These are phyloP conservation scores for Beauveria australis DNA, from an alignment of 2,329 filamentous ascomycete genomes.

Conservation along the genomic window DNA sequence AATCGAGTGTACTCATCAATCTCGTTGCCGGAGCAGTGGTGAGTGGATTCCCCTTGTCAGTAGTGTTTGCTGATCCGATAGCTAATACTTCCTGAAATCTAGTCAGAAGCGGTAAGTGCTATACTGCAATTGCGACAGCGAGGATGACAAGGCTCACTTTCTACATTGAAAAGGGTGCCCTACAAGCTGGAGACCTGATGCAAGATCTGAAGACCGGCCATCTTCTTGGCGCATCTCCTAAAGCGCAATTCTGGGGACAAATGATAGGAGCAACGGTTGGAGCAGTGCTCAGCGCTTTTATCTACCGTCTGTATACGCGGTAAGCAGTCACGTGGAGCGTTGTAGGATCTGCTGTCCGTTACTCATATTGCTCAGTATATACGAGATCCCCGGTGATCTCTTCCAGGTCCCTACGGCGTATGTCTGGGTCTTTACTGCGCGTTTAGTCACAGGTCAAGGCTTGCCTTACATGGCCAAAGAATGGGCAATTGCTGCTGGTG, in stretches of 20 bases:
- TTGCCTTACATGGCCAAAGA: constrained; percentile 75
- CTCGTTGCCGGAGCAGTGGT: constrained; percentile 82
- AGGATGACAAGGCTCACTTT: constrained; percentile 8
- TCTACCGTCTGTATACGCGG: constrained; percentile 81
- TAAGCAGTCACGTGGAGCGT: constrained; percentile 15
- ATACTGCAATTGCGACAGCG: not conserved
- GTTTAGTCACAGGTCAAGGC: constrained; percentile 84
- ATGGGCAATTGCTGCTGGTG: constrained; percentile 67
- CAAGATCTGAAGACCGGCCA: constrained; percentile 97
- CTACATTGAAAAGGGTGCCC: constrained; percentile 47
- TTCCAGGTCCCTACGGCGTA: constrained; percentile 94
- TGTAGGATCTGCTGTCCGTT: constrained; percentile 5
- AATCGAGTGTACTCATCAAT: constrained; percentile 89
- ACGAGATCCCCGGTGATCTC: constrained; percentile 76
- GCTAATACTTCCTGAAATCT: not conserved
- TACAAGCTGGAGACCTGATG: constrained; percentile 93
- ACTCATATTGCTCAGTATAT: constrained; percentile 48
- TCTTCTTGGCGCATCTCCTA: constrained; percentile 81
- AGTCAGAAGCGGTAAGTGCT: constrained; percentile 33
- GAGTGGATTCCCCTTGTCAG: constrained; percentile 16
- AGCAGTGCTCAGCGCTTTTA: constrained; percentile 73
- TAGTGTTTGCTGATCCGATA: not conserved
- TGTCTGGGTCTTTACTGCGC: constrained; percentile 95
- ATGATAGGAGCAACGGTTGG: constrained; percentile 83
- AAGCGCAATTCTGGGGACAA: constrained; percentile 94